Base-by-base conservation (phyloP, 2,329 filamentous ascomycete genomes). In the Elsinoe perseae region DNA sequence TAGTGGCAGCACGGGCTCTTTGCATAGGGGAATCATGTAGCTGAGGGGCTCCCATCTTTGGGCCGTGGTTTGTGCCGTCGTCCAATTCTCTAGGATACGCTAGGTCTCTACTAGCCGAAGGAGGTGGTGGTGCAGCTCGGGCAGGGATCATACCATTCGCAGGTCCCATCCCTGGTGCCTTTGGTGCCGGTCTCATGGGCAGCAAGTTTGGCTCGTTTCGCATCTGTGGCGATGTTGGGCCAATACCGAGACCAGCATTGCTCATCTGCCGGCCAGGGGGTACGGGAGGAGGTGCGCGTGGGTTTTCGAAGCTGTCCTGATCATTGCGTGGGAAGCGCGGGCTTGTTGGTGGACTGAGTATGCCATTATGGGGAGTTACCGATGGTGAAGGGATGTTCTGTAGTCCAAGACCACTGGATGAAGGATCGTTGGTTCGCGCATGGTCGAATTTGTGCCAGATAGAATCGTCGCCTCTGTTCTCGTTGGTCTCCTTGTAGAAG, bases 371-470 rank as follows among this genome's bases (percentile, higher is more conserved):
- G 44, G 62, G 58, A 56, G 63, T 60, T 52, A 57, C 57, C 32
- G 57, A 46, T 5, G 53, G 53, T 3, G 53, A 56, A 34, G 62
- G 53, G 28, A 61, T 56, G 66, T 65, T 70, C 67, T 62, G 70
- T 10, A 56, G 21, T 12, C 53, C 53, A 20, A 44, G 20, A 7
- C 53, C 53, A 34, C 27, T 56, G 18, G 53, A 56, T 62, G 70
- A 73, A 66, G 68, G 71, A 61, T 74, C 71, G 57, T 75, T 74
- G 8, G 84, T 78, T 65, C 85, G 84, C 54, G 87, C 89, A 74
- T 95, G 85, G 65, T 95, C 89, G 70, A 98, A 96, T 71, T 98
- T 98, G 71, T 97, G 91, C 77, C 93, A 89, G 57, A 93, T 86
- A 65, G 88, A 87, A 66, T 95, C 89, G 68, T 96, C 89, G 60